A percentile compares a stretch with the other conserved stretches of the same genome.
Conservation (phyloP, 1,284 basidiomycete genomes). For the Sanghuangporus baumii region DNA sequence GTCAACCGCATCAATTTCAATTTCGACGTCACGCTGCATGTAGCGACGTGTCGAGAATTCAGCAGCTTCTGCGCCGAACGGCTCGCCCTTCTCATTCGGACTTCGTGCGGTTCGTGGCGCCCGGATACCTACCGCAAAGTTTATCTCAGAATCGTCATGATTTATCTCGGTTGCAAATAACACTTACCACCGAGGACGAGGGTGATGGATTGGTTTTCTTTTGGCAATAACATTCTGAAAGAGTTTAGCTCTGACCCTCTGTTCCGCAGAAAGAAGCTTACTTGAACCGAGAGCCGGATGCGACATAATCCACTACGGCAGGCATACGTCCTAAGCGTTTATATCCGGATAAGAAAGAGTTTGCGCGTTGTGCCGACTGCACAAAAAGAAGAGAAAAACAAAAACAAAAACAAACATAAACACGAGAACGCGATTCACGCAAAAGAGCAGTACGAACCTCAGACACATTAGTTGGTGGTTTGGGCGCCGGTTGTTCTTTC, state of each 20-base stretch:
- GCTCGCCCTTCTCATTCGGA: slow-evolving; percentile 83
- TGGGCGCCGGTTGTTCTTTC: slow-evolving; percentile 78
- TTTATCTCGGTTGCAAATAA: background rate
- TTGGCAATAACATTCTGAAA: slow-evolving; percentile 74
- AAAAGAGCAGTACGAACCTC: slow-evolving; percentile 48
- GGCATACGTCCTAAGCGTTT: slow-evolving; percentile 83
- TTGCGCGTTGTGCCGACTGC: slow-evolving; percentile 69
- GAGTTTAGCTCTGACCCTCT: background rate
- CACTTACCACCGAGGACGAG: slow-evolving; percentile 76
- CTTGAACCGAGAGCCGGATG: slow-evolving; percentile 93
- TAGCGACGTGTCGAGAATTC: slow-evolving; percentile 78
- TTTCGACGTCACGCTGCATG: slow-evolving; percentile 94
- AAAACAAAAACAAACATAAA: background rate
- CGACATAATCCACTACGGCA: slow-evolving; percentile 91
- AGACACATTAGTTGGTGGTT: slow-evolving; percentile 77
- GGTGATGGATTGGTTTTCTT: slow-evolving; percentile 88
- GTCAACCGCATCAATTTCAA: slow-evolving; percentile 86
- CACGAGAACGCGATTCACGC: slow-evolving; percentile 5
- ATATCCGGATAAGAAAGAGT: slow-evolving; percentile 85
- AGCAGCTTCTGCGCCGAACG: slow-evolving; percentile 79
- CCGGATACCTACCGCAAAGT: slow-evolving; percentile 56
- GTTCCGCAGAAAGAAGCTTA: slow-evolving; percentile 28
- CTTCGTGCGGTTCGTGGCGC: slow-evolving; percentile 80
- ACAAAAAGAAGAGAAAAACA: background rate
- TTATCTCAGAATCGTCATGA: slow-evolving; percentile 5